These are phyloP conservation scores for Collybia sordida DNA, from an alignment of 768 basidiomycete species.

Conservation along the genomic window DNA sequence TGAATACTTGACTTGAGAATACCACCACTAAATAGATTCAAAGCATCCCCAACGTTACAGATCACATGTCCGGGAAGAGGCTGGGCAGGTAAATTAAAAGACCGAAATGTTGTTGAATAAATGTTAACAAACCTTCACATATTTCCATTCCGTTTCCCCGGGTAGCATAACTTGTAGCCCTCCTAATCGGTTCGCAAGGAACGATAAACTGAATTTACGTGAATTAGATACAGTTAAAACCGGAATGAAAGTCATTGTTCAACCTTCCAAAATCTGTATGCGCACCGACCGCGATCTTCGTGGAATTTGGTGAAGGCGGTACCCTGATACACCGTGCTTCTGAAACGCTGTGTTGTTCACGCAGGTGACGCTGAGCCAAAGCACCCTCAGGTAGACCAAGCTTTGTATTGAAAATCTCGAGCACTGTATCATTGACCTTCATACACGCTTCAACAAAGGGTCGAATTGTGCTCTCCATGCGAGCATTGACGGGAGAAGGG, in stretches of 20 bases:
- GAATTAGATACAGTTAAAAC: not conserved
- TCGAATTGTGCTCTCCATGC: conserved; percentile 32
- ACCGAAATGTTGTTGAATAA: not conserved
- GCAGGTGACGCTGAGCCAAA: conserved; percentile 32
- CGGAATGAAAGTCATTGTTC: not conserved
- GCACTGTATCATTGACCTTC: conserved; percentile 35
- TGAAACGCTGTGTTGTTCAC: conserved; percentile 33
- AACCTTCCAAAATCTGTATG: conserved; percentile 52
- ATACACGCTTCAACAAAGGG: conserved; percentile 43
- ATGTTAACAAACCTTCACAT: conserved; percentile 34
- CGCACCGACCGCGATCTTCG: conserved; percentile 37
- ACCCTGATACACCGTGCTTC: conserved; percentile 43
- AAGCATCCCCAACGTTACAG: conserved; percentile 46
- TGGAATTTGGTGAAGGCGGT: conserved; percentile 28
- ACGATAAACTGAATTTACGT: conserved; percentile 21
- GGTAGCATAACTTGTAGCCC: conserved; percentile 44
- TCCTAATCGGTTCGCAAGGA: conserved; percentile 42
- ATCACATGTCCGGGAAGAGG: conserved; percentile 44
- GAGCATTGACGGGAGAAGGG: conserved; percentile 36
- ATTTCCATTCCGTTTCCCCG: conserved; percentile 35
- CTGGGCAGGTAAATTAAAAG: conserved; percentile 14
- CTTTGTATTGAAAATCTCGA: conserved; percentile 39
- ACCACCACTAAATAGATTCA: conserved; percentile 45
- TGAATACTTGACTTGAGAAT: conserved; percentile 44
- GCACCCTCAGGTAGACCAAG: conserved; percentile 42